Base-by-base conservation (phyloP, 352 stramenopile genomes). In the Phytopythium mirpurense region DNA sequence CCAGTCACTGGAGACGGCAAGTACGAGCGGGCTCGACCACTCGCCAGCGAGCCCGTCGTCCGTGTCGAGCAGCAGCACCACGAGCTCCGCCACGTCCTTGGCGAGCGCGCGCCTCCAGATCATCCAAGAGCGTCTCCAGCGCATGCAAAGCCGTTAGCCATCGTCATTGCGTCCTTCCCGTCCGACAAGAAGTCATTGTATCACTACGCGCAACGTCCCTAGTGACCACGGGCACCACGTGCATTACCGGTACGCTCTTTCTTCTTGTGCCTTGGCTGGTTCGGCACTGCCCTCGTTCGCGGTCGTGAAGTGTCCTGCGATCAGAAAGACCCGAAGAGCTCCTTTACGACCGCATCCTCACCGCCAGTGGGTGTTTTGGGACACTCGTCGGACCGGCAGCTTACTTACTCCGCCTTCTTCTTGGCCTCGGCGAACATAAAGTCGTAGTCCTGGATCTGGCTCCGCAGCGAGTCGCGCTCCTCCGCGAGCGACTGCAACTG, bases 391-490 rank as follows among this genome's bases (percentile, higher is more conserved):
- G n/a, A n/a, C n/a, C n/a, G n/a, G n/a, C n/a, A n/a, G n/a, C n/a
- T n/a, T n/a, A n/a, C 55, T 78, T 83, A 93, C 42, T 88, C 71
- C 2, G 80, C 81, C 53, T 93, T 93, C 69, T 93, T 93, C 70
- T 89, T 90, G 38, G 80, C 83, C 16, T 93, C 83, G 7, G 83
- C 72, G 68, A 93, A 93, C 83, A 93, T 93, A 53, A 93, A 93
- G 65, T 93, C 83, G 59, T 93, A 93, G 62, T 93, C 83, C 53
- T 93, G 80, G 46, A 93, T 80, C 60, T 93, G 83, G 42, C 41
- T 75, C 74, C 84, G 88, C 47, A 93, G 67, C 18, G 80, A 60
- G 50, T 91, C 83, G 47, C 80, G 62, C 35, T 93, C 83, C 9
- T 61, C 68, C 57, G 59, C 79, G 18, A 93, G 63, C 18, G 67